phyloP scores from a whole-genome alignment of 2,329 filamentous ascomycete species.

The Diaporthe sp. region DNA sequence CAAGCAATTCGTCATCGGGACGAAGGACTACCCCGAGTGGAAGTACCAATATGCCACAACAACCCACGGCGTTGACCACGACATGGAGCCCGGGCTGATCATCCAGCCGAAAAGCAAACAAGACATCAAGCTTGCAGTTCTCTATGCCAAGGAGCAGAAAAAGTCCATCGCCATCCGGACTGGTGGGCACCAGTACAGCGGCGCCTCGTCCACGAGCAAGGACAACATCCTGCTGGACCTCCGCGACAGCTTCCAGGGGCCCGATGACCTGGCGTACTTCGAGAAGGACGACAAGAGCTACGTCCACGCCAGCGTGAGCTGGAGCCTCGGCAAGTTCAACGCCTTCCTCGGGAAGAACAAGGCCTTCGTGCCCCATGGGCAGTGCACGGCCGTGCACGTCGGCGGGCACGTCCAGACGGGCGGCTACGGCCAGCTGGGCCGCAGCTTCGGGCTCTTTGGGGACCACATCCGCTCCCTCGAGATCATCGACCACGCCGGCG shows the following conservation, averaged over 20 bases:
- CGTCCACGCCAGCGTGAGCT: slow-evolving; percentile 58
- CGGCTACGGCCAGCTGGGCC: slow-evolving; percentile 62
- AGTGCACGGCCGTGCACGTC: slow-evolving; percentile 60
- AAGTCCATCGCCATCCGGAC: slow-evolving; percentile 61
- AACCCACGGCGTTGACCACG: slow-evolving; percentile 55
- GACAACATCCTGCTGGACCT: slow-evolving; percentile 63
- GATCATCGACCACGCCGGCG: slow-evolving; percentile 62
- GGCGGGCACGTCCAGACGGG: slow-evolving; percentile 64
- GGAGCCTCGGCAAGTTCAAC: slow-evolving; percentile 58
- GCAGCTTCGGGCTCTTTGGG: slow-evolving; percentile 66
- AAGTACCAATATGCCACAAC: slow-evolving; percentile 61
- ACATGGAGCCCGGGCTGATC: slow-evolving; percentile 61
- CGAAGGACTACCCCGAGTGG: slow-evolving; percentile 44
- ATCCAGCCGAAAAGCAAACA: slow-evolving; percentile 58
- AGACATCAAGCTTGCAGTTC: slow-evolving; percentile 57
- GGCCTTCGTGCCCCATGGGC: slow-evolving; percentile 61
- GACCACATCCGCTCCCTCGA: slow-evolving; percentile 66
- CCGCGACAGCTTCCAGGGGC: slow-evolving; percentile 54
- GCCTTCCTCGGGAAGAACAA: slow-evolving; percentile 56
- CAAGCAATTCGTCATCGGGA: slow-evolving; percentile 14
- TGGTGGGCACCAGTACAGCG: slow-evolving; percentile 65
- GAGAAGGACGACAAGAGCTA: slow-evolving; percentile 53
- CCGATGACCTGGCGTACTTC: slow-evolving; percentile 51
- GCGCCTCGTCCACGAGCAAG: slow-evolving; percentile 60
- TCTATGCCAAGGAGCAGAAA: slow-evolving; percentile 56